phyloP scores from a whole-genome alignment of 2,329 filamentous ascomycete species.

The Colletotrichum eleusines region DNA sequence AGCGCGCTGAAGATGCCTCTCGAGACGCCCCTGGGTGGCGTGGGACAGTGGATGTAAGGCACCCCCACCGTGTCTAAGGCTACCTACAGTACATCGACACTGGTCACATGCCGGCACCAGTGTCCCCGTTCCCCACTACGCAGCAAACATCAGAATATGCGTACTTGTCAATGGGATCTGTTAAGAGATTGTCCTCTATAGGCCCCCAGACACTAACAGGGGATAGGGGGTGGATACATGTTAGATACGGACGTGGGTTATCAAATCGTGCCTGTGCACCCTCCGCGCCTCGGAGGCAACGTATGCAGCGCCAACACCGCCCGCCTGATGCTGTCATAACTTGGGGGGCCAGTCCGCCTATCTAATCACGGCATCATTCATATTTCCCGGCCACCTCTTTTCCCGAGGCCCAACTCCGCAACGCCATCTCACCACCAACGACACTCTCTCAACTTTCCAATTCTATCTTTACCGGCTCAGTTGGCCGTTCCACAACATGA shows the following conservation, averaged over 20 bases:
- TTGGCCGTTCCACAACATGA: slow-evolving; percentile 11
- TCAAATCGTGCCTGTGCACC: slow-evolving; percentile 27
- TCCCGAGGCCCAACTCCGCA: slow-evolving; percentile 3
- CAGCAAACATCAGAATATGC: slow-evolving; percentile 1
- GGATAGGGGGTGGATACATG: slow-evolving; percentile 17
- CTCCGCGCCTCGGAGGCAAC: slow-evolving; percentile 38
- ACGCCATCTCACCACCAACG: background rate
- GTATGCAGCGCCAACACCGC: slow-evolving; percentile 31
- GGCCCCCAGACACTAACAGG: background rate
- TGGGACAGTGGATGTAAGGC: slow-evolving; percentile 29
- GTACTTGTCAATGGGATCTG: slow-evolving; percentile 11
- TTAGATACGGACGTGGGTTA: slow-evolving; percentile 16
- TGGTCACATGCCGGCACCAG: slow-evolving; percentile 36
- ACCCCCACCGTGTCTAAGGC: slow-evolving; percentile 21
- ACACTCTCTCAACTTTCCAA: background rate
- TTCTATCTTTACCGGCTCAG: background rate
- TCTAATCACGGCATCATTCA: slow-evolving; percentile 40
- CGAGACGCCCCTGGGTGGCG: slow-evolving; percentile 21
- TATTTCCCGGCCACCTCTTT: slow-evolving; percentile 2
- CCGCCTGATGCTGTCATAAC: slow-evolving; percentile 42
- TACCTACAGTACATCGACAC: background rate
- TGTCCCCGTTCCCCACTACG: slow-evolving; percentile 33
- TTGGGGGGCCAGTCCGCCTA: slow-evolving; percentile 23
- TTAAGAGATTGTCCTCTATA: background rate
- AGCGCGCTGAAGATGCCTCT: slow-evolving; percentile 30